Base-by-base conservation (phyloP, 768 basidiomycete genomes). In the Naganishia friedmannii region DNA sequence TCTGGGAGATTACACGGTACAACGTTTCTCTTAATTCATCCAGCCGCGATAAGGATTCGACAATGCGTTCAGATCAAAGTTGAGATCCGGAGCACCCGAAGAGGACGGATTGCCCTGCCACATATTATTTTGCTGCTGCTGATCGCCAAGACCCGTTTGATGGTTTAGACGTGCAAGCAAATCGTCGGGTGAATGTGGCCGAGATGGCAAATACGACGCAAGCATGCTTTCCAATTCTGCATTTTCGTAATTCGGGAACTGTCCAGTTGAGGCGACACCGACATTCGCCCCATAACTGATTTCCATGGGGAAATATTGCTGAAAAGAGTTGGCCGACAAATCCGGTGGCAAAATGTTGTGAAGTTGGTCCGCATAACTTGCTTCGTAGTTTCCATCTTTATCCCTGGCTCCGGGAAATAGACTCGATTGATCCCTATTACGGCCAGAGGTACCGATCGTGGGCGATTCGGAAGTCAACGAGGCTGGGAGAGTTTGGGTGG, bases 181-280 rank as follows among this genome's bases (percentile, higher is more conserved):
- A 23, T 65, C 66, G 32, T 65, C 54, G 39, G 55, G 55, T 31
- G 65, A 57, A 39, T 53, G 57, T 17, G 51, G 57, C 8, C 70
- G 48, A 29, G 29, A 58, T 1, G 77, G 77, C 72, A 78, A 74
- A 58, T 77, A 78, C 32, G 67, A 74, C 6, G 73, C 71, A 46
- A 81, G 69, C 75, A 79, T 76, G 45, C 60, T 69, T 66, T 78
- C 77, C 34, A 79, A 73, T 7, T 78, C 75, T 0, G 63, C 48
- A 32, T 69, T 77, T 65, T 77, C 77, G 23, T 76, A 53, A 17
- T 51, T 65, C 21, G 66, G 56, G 42, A 55, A 46, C 66, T 70
- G 69, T 28, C 65, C 70, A 26, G 60, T 29, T 19, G 69, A 66
- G 32, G 37, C 63, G 28, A 65, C 60, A 65, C 46, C 54, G 3